Base-by-base conservation (phyloP, 176 grass and related monocot species). In the Oryza punctata region DNA sequence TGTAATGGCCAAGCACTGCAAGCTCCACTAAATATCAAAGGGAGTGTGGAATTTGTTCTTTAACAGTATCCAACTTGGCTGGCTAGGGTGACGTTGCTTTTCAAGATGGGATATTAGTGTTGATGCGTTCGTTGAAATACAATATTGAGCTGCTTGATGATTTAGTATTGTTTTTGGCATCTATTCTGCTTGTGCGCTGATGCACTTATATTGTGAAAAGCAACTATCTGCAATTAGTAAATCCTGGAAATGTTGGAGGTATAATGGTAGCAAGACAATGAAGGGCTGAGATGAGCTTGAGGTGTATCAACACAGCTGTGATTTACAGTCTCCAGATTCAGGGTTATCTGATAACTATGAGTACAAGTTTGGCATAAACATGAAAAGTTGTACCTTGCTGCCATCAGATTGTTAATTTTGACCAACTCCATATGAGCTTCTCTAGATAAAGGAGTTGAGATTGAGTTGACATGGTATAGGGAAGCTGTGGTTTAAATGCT, bases 1-100 rank as follows among this genome's bases (percentile, higher is more conserved):
- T 94, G 71, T 87, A 85, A 84, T 90, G 85, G 67, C 78, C 85
- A 86, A 92, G 82, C 85, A 92, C 84, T 86, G 83, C 87, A 90
- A 90, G 75, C 75, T 89, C 85, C 84, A 80, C 47, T 82, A 88
- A 83, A 82, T 83, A 74, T 88, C 81, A 89, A 89, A 81, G 81
- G 88, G 81, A 87, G 92, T 87, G 73, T 87, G 63, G 80, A 90
- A 63, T 85, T 90, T 85, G 70, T 89, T 89, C 44, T 94, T 76
- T 85, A 78, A 84, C 82, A 84, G 38, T 89, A 78, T 72, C 84
- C 87, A 91, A 83, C 50, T 82, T 91, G 87, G 32, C 57, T 85
- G 78, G 46, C 81, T 87, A 79, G 78, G 81, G 67, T 86, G 81
- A 67, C 24, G 50, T 84, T 87, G 40, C 64, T 79, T 84, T 83